phyloP scores from a whole-genome alignment of 164 flowering plant genomes.

The Vitis amurensis region DNA sequence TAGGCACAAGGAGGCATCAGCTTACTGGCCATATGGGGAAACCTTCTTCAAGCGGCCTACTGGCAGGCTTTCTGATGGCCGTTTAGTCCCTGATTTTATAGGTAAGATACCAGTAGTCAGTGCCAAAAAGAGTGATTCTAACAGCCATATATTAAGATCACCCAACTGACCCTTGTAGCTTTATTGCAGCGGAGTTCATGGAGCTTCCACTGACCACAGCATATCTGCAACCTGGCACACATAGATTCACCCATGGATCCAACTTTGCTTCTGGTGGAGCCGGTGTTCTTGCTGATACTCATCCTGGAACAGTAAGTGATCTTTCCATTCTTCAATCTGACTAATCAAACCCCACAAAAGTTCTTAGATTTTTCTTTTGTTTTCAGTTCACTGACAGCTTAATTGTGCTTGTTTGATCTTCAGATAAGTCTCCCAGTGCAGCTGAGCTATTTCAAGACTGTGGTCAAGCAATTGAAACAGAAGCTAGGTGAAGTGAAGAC shows the following conservation, averaged over 20 bases:
- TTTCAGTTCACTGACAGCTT: too few relatives aligned
- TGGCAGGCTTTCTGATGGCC: constrained; percentile 18
- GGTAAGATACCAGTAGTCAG: constrained; percentile 1
- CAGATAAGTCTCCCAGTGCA: constrained; percentile 18
- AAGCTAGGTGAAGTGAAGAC: constrained; percentile 15
- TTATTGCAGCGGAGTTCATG: constrained; percentile 15
- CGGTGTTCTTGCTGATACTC: constrained; percentile 21
- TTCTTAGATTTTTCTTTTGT: too few relatives aligned
- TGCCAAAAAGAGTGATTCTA: background rate
- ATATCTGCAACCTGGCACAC: constrained; percentile 16
- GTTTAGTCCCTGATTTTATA: constrained; percentile 17
- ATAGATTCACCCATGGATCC: constrained; percentile 14
- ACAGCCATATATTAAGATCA: background rate
- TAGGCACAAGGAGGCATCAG: background rate
- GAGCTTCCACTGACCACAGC: constrained; percentile 24
- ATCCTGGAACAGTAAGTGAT: constrained; percentile 14
- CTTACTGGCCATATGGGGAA: constrained; percentile 19
- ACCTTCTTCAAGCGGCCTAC: constrained; percentile 14
- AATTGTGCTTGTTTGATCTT: background rate
- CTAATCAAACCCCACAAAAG: too few relatives aligned
- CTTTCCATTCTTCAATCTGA: background rate
- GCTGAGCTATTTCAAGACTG: constrained; percentile 18
- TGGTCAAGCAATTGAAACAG: constrained; percentile 6
- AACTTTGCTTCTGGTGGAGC: constrained; percentile 35
- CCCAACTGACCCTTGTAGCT: background rate